Percentiles rank a stretch among this genome's conserved stretches.
Evolutionary conservation across 805 yeast genomes (phyloP).

Genomic region (Wickerhamiella galacta): DNA sequence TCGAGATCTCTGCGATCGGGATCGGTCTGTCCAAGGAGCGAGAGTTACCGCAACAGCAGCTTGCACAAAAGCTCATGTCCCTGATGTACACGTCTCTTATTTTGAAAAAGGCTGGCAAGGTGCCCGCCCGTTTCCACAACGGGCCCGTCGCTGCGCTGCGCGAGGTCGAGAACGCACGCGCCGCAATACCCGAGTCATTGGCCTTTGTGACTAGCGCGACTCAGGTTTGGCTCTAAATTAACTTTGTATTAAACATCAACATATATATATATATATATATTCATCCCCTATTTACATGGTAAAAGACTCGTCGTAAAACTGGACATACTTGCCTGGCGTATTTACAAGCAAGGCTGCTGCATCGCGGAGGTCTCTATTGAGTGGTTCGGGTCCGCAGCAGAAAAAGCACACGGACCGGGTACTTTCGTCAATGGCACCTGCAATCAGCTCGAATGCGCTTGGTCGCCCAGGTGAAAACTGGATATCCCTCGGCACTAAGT

Average conservation of each 20-base stretch:
- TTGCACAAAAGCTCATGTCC: too few species aligned
- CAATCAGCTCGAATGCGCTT: not conserved
- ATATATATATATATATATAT: too few species aligned
- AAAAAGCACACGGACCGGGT: not conserved
- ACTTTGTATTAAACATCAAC: too few species aligned
- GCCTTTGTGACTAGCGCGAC: too few species aligned
- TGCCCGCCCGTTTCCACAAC: too few species aligned
- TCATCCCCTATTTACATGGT: conserved; percentile 6
- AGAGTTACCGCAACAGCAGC: too few species aligned
- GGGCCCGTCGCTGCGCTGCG: too few species aligned
- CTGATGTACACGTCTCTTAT: conserved; percentile 7
- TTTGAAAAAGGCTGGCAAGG: not conserved
- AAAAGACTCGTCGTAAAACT: conserved; percentile 9
- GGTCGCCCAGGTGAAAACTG: not conserved
- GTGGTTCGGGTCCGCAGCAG: conserved; percentile 4
- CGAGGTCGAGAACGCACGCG: too few species aligned
- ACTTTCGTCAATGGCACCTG: not conserved
- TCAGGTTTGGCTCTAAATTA: too few species aligned
- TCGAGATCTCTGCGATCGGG: too few species aligned
- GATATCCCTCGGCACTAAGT: not conserved
- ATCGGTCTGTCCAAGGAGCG: too few species aligned
- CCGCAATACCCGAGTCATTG: too few species aligned
- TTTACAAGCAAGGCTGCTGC: not conserved
- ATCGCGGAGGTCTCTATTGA: conserved; percentile 2
- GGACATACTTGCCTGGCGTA: conserved; percentile 5